Percentiles rank a stretch among this genome's conserved stretches.
Conservation (phyloP, 2,329 filamentous ascomycete genomes). For the Ilyonectria robusta region DNA sequence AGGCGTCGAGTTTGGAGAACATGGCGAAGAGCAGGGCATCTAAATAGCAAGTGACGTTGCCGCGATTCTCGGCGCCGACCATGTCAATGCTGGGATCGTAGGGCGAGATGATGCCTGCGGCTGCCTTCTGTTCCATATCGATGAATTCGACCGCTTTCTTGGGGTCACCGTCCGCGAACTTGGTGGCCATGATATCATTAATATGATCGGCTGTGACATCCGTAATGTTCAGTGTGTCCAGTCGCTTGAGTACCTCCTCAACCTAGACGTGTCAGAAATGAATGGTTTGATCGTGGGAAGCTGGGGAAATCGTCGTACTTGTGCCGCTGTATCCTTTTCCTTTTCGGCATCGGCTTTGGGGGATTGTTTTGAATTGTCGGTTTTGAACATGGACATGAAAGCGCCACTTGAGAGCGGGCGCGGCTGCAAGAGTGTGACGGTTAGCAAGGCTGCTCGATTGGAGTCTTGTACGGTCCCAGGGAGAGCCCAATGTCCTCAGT, state of each 20-base stretch:
- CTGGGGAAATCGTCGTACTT: constrained; percentile 49
- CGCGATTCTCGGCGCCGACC: constrained; percentile 88
- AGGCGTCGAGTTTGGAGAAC: constrained; percentile 91
- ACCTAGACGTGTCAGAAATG: constrained; percentile 52
- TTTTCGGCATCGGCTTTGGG: constrained; percentile 62
- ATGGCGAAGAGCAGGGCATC: constrained; percentile 95
- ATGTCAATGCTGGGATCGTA: constrained; percentile 81
- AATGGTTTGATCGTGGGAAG: constrained; percentile 29
- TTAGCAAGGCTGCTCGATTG: constrained; percentile 27
- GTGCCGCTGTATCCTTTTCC: constrained; percentile 60
- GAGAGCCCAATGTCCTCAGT: neutral
- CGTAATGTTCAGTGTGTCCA: constrained; percentile 62
- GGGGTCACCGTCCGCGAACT: constrained; percentile 77
- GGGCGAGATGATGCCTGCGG: constrained; percentile 81
- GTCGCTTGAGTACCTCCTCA: constrained; percentile 56
- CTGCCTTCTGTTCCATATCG: constrained; percentile 83
- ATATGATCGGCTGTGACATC: constrained; percentile 70
- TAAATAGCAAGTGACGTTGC: constrained; percentile 92
- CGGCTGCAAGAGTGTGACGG: constrained; percentile 53
- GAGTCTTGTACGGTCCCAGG: neutral
- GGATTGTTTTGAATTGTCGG: constrained; percentile 68
- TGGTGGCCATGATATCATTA: constrained; percentile 69
- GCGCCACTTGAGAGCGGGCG: constrained; percentile 69
- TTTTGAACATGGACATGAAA: constrained; percentile 76
- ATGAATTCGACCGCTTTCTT: constrained; percentile 84